phyloP scores from a whole-genome alignment of 164 flowering plant species.

The Litsea cubeba region DNA sequence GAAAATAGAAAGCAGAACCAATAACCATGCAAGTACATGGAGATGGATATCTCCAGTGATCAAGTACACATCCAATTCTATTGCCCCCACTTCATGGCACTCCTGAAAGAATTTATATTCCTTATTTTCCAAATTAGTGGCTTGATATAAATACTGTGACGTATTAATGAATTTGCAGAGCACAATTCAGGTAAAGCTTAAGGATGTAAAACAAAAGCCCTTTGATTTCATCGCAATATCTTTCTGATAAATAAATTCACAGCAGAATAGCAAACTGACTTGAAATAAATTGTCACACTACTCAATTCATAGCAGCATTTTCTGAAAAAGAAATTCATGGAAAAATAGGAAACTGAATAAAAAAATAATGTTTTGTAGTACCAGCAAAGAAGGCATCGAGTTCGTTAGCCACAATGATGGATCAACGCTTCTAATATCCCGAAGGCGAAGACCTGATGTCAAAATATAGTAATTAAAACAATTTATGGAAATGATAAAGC shows the following conservation, averaged over 20 bases:
- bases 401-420: conserved; percentile 95
- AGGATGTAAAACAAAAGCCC: not conserved
- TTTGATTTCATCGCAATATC: not conserved
- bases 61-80: not conserved
- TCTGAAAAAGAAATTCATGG: not conserved
- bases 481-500: not conserved
- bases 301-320: not conserved
- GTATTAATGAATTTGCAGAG: not conserved
- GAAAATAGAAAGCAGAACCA: too few relatives aligned
- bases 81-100: not conserved
- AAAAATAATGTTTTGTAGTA: conserved; percentile 19
- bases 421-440: conserved; percentile 92
- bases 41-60: too few relatives aligned
- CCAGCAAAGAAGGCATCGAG: conserved; percentile 91
- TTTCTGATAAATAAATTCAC: too few relatives aligned
- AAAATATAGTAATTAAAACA: not conserved
- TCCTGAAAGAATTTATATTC: not conserved
- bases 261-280: not conserved
- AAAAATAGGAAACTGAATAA: not conserved
- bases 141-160: not conserved
- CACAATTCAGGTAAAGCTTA: not conserved
- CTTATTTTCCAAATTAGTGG: not conserved
- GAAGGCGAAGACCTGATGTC: conserved; percentile 82
- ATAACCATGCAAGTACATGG: too few relatives aligned
- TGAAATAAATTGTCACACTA: not conserved